Evolutionary conservation across 2,329 filamentous ascomycete genomes (phyloP), one percentile per base, ranked within the genome.

Genomic region (Cercospora zeina): DNA sequence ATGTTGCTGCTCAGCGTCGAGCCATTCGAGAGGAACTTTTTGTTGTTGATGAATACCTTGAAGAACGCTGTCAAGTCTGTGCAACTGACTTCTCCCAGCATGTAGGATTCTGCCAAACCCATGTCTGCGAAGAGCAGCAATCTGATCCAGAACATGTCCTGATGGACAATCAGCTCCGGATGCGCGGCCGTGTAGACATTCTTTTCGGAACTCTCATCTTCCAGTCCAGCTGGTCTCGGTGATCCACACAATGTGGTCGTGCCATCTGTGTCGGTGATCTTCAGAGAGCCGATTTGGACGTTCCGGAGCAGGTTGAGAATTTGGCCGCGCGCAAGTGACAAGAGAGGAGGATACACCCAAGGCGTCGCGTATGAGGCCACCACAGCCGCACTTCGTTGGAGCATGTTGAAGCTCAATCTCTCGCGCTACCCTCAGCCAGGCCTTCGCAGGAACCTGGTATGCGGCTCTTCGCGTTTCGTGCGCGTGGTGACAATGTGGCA

Each of bases 101-200:
- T 90, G 70, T 89, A 90, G 30, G 86, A 84, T 73, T 89, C 86
- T 11, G 87, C 85, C 66, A 91, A 89, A 2, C 88, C 88, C 87
- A 91, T 90, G 73, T 91, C 88, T 37, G 85, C 86, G 70, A 89
- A 89, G 30, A 91, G 75, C 50, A 87, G 80, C 56, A 89, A 75
- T 42, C 88, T 82, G 70, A 89, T 81, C 87, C 87, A 91, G 72
- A 90, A 90, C 31, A 85, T 80, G 65, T 89, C 87, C 68, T 84
- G 83, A 71, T 84, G 82, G 8, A 90, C 81, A 11, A 82, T 78
- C 34, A 90, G 75, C 67, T 86, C 82, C 3, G 85, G 80, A 36
- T 78, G 77, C 24, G 79, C 80, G 31, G 69, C 69, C n/a, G 70
- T 67, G 65, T 75, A 71, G 47, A 75, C 72, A 1, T 61, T 77